Base-by-base conservation (phyloP, 768 basidiomycete genomes). In the Mycena vulgaris region DNA sequence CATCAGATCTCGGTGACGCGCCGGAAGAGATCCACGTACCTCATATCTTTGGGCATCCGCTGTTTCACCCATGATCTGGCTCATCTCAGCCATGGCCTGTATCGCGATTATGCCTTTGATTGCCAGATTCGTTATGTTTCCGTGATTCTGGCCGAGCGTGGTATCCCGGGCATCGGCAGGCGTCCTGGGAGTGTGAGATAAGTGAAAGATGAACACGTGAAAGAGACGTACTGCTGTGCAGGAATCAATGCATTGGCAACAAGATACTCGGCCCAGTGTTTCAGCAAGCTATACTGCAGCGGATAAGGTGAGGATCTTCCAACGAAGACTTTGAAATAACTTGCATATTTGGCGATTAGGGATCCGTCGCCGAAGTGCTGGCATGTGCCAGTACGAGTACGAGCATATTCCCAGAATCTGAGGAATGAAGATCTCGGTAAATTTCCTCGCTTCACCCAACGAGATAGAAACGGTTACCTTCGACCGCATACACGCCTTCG, bases 381-480 rank as follows among this genome's bases (percentile, higher is more conserved):
- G 78, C 79, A 62, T 81, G 78, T 40, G 85, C 86, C 53, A 87
- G 78, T 11, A 83, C 81, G 85, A 89, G 87, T 72, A 89, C 88
- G 11, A 91, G 79, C 88, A 89, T 89, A 73, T 88, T 89, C 27
- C 87, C 88, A 45, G 85, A 86, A 75, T 89, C 89, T 89, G 51
- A 33, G 21, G n/a, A 66, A 33, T 28, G 31, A 17, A 48, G 13
- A n/a, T n/a, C 13, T 27, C 53, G 6, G 25, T 28, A 21, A 27
- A 25, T 30, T 5, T 45, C 10, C 9, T 14, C 13, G 19, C 6
- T 48, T 17, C 3, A 49, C 23, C 3, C 23, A 49, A 33, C 17
- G 13, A 28, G n/a, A 21, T 4, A n/a, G 42, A 6, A 6, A 4
- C 3, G 64, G 75, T 3, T 21, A 80, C 79, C 66, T 55, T 81